Base-by-base conservation (phyloP, 1,284 basidiomycete genomes). In the Takashimella tepidaria region DNA sequence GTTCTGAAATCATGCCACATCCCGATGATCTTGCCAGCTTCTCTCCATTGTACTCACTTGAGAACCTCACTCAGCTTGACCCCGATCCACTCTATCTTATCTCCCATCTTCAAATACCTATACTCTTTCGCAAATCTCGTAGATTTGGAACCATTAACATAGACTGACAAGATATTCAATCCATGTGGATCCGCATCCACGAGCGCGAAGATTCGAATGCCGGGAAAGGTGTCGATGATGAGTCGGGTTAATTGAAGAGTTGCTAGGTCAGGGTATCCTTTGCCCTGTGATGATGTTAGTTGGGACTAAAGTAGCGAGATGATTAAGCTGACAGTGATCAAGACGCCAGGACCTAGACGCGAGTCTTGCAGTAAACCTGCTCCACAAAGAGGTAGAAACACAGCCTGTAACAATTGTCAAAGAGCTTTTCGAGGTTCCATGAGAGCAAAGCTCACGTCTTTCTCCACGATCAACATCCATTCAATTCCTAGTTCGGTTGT, bases 161-260 rank as follows among this genome's bases (percentile, higher is more conserved):
- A 96, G 3, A 88, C 86, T 0, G 87, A 87, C 2, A 91, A 79
- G 56, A 97, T 95, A 57, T 92, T 89, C 41, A 96, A 71, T 2
- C 92, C 92, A 69, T 89, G 88, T 0, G 92, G 85, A 70, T 97
- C 92, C 0, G 83, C 87, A 66, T 97, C 92, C 4, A 95, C 86
- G n/a, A 96, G 74, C 0, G 82, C 85, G 50, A 87, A 71, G 45
- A 93, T 80, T 0, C 84, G 86, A 26, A 88, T 78, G 12, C 87
- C 57, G 4, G 87, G 85, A 23, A 89, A 79, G 41, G 80, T 80
- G 49, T 84, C 80, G 1, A 85, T 82, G 1, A 95, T 77, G 1
- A 80, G 82, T 53, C 83, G 83, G 45, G 91, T 81, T 4, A 96
- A 78, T 59, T 92, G 84, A 8, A 90, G 82, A 1, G 92, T 93